Percentiles rank a stretch among this genome's conserved stretches.
Conservation (phyloP, 2,329 filamentous ascomycete genomes). For the Calonectria henricotiae region DNA sequence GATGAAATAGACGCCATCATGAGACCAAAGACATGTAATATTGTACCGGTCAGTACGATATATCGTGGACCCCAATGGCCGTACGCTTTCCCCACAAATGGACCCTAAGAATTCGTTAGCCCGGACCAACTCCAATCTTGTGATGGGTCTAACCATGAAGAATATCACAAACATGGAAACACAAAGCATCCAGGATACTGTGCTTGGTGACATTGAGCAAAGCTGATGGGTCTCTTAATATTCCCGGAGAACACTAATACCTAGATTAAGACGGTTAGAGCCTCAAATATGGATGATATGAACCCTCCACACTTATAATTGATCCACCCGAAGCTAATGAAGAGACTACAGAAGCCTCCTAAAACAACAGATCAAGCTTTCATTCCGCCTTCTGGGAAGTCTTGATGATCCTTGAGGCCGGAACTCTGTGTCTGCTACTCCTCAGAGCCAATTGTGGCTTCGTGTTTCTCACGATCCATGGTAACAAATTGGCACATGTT, state of each 20-base stretch:
- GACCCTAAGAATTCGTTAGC: conserved; percentile 58
- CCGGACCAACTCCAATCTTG: background rate
- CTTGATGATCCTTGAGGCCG: background rate
- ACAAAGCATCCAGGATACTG: conserved; percentile 25
- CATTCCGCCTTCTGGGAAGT: conserved; percentile 23
- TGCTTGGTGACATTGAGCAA: conserved; percentile 13
- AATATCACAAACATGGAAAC: conserved; percentile 27
- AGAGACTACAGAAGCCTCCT: conserved; percentile 14
- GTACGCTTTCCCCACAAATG: conserved; percentile 73
- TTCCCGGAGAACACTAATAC: conserved; percentile 22
- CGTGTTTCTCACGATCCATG: background rate
- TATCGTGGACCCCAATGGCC: conserved; percentile 74
- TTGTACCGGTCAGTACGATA: conserved; percentile 66
- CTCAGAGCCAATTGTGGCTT: background rate
- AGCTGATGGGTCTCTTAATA: conserved; percentile 29
- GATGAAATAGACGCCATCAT: conserved; percentile 72
- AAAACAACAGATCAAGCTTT: conserved; percentile 26
- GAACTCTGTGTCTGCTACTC: background rate
- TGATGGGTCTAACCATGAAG: conserved; percentile 1
- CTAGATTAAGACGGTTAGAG: background rate
- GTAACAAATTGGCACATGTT: too few species aligned
- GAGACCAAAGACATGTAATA: conserved; percentile 71
- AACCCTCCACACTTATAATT: conserved; percentile 7
- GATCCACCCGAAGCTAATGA: conserved; percentile 23
- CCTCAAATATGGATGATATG: background rate